Evolutionary conservation across 345 rosid species (phyloP).

Genomic region (Crucihimalaya himalaica): DNA sequence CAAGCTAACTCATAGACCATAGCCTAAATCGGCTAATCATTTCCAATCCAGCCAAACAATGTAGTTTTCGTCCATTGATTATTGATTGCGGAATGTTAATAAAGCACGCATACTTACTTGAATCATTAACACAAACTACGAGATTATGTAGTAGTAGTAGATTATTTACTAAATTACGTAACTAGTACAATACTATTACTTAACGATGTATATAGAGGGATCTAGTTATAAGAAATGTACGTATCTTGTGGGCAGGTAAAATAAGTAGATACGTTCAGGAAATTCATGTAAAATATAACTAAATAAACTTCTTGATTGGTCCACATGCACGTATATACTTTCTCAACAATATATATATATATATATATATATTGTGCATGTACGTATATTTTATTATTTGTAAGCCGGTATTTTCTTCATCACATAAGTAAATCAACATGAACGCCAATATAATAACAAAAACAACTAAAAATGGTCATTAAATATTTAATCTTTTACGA

Average conservation of each 20-base stretch:
- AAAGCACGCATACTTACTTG: not conserved
- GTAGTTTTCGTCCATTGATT: not conserved
- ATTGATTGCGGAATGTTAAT: not conserved
- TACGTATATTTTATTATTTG: not conserved
- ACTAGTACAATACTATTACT: not conserved
- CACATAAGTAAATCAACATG: not conserved
- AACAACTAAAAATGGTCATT: too few species aligned
- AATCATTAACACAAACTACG: not conserved
- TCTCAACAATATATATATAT: not conserved
- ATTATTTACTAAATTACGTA: not conserved
- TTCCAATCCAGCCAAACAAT: not conserved
- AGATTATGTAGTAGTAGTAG: too few species aligned
- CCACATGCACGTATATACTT: constrained; percentile 3
- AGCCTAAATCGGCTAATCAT: too few species aligned
- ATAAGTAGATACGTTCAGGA: constrained; percentile 33
- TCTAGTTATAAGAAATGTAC: not conserved
- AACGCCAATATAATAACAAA: constrained; percentile 6
- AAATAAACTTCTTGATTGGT: constrained; percentile 25
- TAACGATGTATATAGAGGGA: not conserved
- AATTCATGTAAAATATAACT: constrained; percentile 22
- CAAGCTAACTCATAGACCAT: not conserved
- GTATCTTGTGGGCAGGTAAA: constrained; percentile 24
- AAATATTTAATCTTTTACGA: too few species aligned
- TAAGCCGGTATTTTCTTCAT: constrained; percentile 7
- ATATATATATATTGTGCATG: not conserved